Conservation (phyloP, 768 basidiomycete genomes). For the Dendrothele bispora region DNA sequence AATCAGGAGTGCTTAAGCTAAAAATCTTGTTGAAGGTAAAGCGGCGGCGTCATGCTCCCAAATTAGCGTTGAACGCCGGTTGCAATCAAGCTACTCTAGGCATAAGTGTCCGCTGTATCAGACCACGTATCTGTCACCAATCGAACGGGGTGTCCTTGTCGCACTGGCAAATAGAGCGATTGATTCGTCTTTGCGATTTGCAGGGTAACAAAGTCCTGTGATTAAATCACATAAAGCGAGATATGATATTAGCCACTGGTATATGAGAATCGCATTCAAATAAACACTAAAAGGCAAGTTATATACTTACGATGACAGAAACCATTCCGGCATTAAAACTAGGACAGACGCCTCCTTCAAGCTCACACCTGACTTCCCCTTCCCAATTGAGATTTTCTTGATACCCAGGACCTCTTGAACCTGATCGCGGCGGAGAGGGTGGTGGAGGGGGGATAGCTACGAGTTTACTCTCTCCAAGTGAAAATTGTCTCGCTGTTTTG, state of each 20-base stretch:
- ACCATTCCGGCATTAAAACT: conserved; percentile 4
- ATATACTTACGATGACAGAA: neutral
- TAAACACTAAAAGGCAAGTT: neutral
- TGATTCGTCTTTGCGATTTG: neutral
- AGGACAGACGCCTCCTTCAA: neutral
- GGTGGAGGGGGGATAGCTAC: neutral
- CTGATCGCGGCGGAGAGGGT: neutral
- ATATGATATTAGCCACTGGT: neutral
- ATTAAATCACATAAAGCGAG: neutral
- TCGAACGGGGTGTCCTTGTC: conserved; percentile 4
- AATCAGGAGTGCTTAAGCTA: no score
- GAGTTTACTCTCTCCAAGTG: conserved; percentile 2
- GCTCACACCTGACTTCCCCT: neutral
- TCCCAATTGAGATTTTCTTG: conserved; percentile 5
- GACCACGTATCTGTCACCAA: conserved; percentile 5
- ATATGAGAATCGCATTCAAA: no score
- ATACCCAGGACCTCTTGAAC: neutral
- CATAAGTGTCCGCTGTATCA: no score
- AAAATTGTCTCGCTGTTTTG: neutral
- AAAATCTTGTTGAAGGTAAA: no score
- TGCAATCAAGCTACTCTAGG: no score
- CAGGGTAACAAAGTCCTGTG: conserved; percentile 5
- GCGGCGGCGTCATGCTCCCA: no score
- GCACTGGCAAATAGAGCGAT: neutral
- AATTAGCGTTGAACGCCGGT: no score